phyloP scores from a whole-genome alignment of 805 yeast species.

The Starmerella vitae region DNA sequence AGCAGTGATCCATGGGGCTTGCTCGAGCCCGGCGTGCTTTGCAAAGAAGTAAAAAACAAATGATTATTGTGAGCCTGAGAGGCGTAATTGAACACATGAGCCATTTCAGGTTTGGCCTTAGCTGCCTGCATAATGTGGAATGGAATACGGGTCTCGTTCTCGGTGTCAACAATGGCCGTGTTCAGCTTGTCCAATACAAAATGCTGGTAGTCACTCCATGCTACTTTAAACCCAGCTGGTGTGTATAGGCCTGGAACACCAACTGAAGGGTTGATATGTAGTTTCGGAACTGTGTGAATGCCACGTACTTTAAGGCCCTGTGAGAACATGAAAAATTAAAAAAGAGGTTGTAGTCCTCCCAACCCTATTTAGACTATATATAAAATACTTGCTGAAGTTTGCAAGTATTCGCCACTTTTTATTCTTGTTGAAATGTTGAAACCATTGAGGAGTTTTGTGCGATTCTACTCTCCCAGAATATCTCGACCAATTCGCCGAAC shows the following conservation, averaged over 20 bases:
- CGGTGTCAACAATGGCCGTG: conserved; percentile 63
- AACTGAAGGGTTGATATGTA: conserved; percentile 30
- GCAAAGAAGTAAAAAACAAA: conserved; percentile 41
- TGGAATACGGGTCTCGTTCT: conserved; percentile 61
- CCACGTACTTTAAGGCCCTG: no score
- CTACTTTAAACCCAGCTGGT: conserved; percentile 49
- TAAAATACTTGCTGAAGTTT: no score
- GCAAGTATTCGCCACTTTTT: no score
- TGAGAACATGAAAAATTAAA: no score
- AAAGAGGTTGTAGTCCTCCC: no score
- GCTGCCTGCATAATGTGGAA: conserved; percentile 51
- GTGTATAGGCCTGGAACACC: conserved; percentile 59
- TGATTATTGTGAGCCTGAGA: conserved; percentile 90
- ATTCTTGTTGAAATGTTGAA: no score
- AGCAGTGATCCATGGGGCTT: conserved; percentile 18
- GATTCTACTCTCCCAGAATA: not conserved
- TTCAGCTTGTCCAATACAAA: conserved; percentile 39
- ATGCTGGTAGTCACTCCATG: conserved; percentile 74
- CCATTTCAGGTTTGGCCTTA: conserved; percentile 50
- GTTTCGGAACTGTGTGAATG: conserved; percentile 52
- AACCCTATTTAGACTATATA: no score
- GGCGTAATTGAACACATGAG: conserved; percentile 71
- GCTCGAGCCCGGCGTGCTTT: conserved; percentile 7
- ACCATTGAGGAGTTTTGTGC: no score
- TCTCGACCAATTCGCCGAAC: conserved; percentile 1